Evolutionary conservation across 768 basidiomycete species (phyloP), one percentile per base, ranked within the genome.

Genomic region (Lanmaoa pseudosensibilis): DNA sequence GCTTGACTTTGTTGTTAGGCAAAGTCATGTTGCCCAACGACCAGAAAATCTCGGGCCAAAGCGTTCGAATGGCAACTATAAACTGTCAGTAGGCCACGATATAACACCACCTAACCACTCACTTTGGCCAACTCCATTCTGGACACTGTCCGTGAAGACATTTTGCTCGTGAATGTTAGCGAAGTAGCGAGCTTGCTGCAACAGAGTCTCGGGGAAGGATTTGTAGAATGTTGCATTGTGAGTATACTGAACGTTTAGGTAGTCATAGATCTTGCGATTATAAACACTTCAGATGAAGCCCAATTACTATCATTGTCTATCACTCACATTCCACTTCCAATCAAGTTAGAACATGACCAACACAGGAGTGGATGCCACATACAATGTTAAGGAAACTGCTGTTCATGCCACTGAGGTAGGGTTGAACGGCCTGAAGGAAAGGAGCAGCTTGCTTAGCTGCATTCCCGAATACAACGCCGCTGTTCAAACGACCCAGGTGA

Each of bases 191-290:
- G 88, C 86, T 69, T 89, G 89, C 58, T 86, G 80, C 62, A 89
- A 68, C 65, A 86, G 78, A 6, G 82, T 84, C 25, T 86, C 82
- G 4, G 89, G 87, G 43, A 93, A 84, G 56, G 83, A 79, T 59
- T 83, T 74, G 8, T 86, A 85, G 61, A 87, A 94, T 23, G 88
- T 86, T 73, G 80, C 82, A 77, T 94, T 93, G 77, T 94, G 90
- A 36, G 78, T 82, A 57, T 88, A 81, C 70, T 92, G 78, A 13
- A 88, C 80, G 73, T 85, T 85, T 61, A 94, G 79, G 72, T 79
- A 90, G 73, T 92, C 89, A 68, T 82, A 89, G 64, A 92, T 78
- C 88, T 90, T 59, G 36, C 40, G 8, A 45, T 32, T 12, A 45
- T 23, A 21, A 30, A 11, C 33, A 44, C 0, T 53, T 59, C 23